phyloP scores from a whole-genome alignment of 305 asterid genomes.

The Fraxinus platypoda region DNA sequence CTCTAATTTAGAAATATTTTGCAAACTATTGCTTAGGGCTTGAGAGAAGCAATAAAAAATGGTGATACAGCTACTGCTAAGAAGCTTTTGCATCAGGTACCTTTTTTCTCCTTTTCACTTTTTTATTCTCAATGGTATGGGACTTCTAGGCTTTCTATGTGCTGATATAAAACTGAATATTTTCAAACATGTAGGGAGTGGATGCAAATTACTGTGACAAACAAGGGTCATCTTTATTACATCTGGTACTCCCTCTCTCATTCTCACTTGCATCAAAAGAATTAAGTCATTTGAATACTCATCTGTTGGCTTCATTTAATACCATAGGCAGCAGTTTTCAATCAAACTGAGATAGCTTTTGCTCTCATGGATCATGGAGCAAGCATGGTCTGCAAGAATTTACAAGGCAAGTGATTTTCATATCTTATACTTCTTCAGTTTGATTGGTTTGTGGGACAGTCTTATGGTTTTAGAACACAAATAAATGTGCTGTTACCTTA shows the following conservation, averaged over 20 bases:
- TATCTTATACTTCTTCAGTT: slow-evolving; percentile 10
- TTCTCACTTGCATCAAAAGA: slow-evolving; percentile 11
- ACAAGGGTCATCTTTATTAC: slow-evolving; percentile 90
- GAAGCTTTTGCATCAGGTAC: slow-evolving; percentile 84
- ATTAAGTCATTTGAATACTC: background rate
- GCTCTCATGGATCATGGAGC: slow-evolving; percentile 90
- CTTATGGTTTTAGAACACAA: background rate
- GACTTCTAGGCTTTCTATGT: slow-evolving; percentile 5
- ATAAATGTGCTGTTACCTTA: background rate
- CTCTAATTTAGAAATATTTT: slow-evolving; percentile 13
- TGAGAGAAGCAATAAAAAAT: slow-evolving; percentile 94
- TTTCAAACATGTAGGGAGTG: slow-evolving; percentile 62
- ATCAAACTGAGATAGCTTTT: slow-evolving; percentile 82
- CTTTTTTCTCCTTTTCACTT: slow-evolving; percentile 23
- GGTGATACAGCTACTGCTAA: slow-evolving; percentile 81
- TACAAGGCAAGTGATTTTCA: slow-evolving; percentile 62
- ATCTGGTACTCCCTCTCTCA: slow-evolving; percentile 55
- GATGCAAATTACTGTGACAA: slow-evolving; percentile 86
- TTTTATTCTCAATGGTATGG: slow-evolving; percentile 10
- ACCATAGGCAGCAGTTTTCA: slow-evolving; percentile 86
- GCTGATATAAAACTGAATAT: slow-evolving; percentile 23
- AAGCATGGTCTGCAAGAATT: slow-evolving; percentile 60
- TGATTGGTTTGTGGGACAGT: slow-evolving; percentile 12
- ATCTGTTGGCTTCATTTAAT: slow-evolving; percentile 16
- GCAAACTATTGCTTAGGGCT: slow-evolving; percentile 54